These are phyloP conservation scores for Candida germanica DNA, from an alignment of 805 yeast species.

Conservation along the genomic window DNA sequence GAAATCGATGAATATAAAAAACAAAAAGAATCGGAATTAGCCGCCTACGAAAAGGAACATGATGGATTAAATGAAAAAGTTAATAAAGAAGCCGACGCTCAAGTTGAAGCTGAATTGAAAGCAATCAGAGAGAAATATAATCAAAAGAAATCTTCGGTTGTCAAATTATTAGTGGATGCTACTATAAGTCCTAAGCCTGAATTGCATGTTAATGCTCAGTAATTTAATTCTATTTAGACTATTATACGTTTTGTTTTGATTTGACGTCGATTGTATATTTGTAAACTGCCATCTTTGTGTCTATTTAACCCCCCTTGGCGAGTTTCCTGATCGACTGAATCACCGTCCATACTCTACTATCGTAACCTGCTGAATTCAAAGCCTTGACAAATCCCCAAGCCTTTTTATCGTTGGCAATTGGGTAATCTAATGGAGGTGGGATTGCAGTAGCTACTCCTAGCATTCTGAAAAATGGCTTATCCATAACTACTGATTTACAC, in stretches of 20 bases:
- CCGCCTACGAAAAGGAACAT: constrained; percentile 66
- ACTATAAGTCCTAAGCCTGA: constrained; percentile 78
- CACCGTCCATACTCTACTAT: constrained; percentile 66
- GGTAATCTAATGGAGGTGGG: constrained; percentile 90
- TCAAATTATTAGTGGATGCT: constrained; percentile 74
- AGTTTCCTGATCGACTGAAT: constrained; percentile 36
- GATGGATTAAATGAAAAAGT: constrained; percentile 73
- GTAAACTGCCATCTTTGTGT: too few relatives aligned
- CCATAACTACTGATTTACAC: constrained; percentile 85
- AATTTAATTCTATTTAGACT: not conserved
- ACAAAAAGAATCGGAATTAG: constrained; percentile 79
- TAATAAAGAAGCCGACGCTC: constrained; percentile 73
- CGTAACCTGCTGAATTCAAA: constrained; percentile 82
- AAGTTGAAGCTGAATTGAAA: constrained; percentile 67
- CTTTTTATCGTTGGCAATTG: constrained; percentile 70
- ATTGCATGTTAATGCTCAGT: constrained; percentile 70
- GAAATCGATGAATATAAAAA: constrained; percentile 86
- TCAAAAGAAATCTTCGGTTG: constrained; percentile 63
- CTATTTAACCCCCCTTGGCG: constrained; percentile 30
- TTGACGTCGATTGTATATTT: not conserved
- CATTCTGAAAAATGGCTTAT: constrained; percentile 61
- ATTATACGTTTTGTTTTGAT: not conserved
- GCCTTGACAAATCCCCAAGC: constrained; percentile 89
- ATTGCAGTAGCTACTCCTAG: constrained; percentile 68
- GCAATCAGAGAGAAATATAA: constrained; percentile 64